Percentiles rank a stretch among this genome's conserved stretches.
These are phyloP conservation scores for Gossypium sturtianum DNA, from an alignment of 345 rosid species.

Conservation along the genomic window DNA sequence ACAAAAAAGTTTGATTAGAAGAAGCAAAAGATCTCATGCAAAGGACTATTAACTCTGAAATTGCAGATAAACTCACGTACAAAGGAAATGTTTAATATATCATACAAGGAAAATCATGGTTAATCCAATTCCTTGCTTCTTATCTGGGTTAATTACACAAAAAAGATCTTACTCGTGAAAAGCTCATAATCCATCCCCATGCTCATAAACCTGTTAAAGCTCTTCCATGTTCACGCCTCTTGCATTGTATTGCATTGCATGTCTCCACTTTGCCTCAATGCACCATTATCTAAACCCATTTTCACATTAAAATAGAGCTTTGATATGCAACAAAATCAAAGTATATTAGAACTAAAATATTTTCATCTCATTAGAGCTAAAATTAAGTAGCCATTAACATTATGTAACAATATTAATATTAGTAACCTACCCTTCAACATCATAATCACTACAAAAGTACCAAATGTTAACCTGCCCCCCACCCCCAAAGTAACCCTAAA, in stretches of 20 bases:
- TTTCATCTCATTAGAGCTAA: conserved; percentile 9
- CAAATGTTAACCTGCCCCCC: conserved; percentile 1
- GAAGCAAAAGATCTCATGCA: conserved; percentile 4
- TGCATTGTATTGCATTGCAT: conserved; percentile 2
- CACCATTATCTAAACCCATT: conserved; percentile 5
- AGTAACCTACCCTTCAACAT: conserved; percentile 13
- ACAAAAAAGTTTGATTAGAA: conserved; percentile 9
- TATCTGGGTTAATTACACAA: neutral
- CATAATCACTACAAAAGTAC: conserved; percentile 9
- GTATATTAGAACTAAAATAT: neutral
- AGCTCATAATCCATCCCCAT: neutral
- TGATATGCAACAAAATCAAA: neutral
- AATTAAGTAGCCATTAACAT: conserved; percentile 12
- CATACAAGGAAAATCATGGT: neutral
- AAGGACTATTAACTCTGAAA: neutral
- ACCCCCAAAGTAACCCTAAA: conserved; percentile 1
- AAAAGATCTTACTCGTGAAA: neutral
- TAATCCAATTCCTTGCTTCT: neutral
- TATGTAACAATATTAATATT: neutral
- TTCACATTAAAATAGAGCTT: conserved; percentile 6
- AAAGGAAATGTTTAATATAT: neutral
- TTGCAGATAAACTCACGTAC: neutral
- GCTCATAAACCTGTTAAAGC: neutral
- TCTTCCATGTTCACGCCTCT: neutral
- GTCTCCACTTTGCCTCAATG: conserved; percentile 1